Percentiles rank a stretch among this genome's conserved stretches.
phyloP scores from a whole-genome alignment of 1,284 basidiomycete genomes.

The Microstroma glucosiphilum region DNA sequence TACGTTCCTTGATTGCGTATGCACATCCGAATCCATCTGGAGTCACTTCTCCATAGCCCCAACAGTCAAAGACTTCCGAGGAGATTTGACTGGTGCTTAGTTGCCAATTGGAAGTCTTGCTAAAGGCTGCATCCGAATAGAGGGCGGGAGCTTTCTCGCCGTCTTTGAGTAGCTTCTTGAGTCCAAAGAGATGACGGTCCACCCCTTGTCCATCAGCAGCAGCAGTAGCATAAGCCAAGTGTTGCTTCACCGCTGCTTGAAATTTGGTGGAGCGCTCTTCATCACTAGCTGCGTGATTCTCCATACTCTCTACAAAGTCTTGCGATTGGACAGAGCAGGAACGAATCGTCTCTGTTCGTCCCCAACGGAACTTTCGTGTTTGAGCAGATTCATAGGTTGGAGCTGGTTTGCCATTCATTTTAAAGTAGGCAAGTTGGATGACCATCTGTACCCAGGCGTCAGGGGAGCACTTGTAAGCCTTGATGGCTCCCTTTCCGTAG shows the following conservation, averaged over 20 bases:
- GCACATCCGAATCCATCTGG: slow-evolving; percentile 87
- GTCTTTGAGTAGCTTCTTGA: slow-evolving; percentile 72
- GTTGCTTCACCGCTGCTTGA: slow-evolving; percentile 70
- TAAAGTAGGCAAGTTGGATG: slow-evolving; percentile 88
- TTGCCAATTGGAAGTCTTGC: slow-evolving; percentile 77
- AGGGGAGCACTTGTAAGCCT: slow-evolving; percentile 79
- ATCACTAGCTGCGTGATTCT: slow-evolving; percentile 59
- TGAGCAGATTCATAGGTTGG: slow-evolving; percentile 89
- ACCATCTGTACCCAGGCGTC: slow-evolving; percentile 91
- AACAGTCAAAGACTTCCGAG: slow-evolving; percentile 76
- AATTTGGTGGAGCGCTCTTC: slow-evolving; percentile 65
- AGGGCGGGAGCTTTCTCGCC: slow-evolving; percentile 72
- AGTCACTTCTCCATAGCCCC: slow-evolving; percentile 92
- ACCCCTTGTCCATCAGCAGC: slow-evolving; percentile 92
- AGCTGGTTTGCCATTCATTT: slow-evolving; percentile 70
- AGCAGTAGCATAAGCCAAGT: slow-evolving; percentile 80
- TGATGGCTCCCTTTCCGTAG: slow-evolving; percentile 85
- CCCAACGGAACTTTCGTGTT: slow-evolving; percentile 84
- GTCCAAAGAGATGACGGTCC: slow-evolving; percentile 86
- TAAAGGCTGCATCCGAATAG: slow-evolving; percentile 71
- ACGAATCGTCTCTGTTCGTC: slow-evolving; percentile 91
- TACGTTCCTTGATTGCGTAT: slow-evolving; percentile 81
- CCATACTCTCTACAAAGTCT: slow-evolving; percentile 82
- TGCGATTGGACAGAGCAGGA: slow-evolving; percentile 74
- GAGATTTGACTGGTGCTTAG: slow-evolving; percentile 84